phyloP scores from a whole-genome alignment of 495 filamentous ascomycete genomes.

The Parmelia sp. region DNA sequence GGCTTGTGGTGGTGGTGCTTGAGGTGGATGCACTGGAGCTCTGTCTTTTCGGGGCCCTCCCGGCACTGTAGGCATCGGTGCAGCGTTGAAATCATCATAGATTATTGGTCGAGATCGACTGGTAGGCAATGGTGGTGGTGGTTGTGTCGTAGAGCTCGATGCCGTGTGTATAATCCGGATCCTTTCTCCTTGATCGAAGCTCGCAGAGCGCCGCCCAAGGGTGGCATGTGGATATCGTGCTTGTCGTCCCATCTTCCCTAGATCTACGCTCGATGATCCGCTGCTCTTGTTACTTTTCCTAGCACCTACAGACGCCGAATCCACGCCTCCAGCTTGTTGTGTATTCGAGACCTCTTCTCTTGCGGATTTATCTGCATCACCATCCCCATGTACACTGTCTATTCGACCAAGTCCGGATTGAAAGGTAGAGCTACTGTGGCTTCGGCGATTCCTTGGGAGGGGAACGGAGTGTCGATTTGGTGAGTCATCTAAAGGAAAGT shows the following conservation, averaged over 20 bases:
- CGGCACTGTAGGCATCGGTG: constrained; percentile 81
- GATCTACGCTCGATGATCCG: constrained; percentile 62
- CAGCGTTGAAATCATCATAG: constrained; percentile 67
- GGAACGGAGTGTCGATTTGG: constrained; percentile 53
- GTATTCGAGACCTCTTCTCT: constrained; percentile 30
- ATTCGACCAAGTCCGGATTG: constrained; percentile 55
- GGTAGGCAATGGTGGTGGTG: constrained; percentile 19
- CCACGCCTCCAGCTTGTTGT: constrained; percentile 31
- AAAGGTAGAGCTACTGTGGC: constrained; percentile 76
- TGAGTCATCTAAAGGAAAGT: constrained; percentile 59
- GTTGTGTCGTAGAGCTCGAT: constrained; percentile 16
- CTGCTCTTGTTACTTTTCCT: constrained; percentile 69
- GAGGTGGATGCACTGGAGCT: constrained; percentile 24
- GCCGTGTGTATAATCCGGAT: constrained; percentile 17
- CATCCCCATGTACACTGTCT: constrained; percentile 52
- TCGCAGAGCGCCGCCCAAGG: constrained; percentile 61
- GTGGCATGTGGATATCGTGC: constrained; percentile 52
- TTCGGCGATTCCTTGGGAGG: constrained; percentile 58
- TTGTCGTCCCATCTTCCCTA: constrained; percentile 40
- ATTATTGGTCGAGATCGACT: constrained; percentile 29
- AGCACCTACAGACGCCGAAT: constrained; percentile 23
- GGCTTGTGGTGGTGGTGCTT: constrained; percentile 25
- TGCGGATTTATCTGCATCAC: constrained; percentile 33
- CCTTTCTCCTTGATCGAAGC: constrained; percentile 63
- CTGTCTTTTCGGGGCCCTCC: constrained; percentile 57